These are phyloP conservation scores for Solanum piurae DNA, from an alignment of 257 asterid genomes.

Conservation along the genomic window DNA sequence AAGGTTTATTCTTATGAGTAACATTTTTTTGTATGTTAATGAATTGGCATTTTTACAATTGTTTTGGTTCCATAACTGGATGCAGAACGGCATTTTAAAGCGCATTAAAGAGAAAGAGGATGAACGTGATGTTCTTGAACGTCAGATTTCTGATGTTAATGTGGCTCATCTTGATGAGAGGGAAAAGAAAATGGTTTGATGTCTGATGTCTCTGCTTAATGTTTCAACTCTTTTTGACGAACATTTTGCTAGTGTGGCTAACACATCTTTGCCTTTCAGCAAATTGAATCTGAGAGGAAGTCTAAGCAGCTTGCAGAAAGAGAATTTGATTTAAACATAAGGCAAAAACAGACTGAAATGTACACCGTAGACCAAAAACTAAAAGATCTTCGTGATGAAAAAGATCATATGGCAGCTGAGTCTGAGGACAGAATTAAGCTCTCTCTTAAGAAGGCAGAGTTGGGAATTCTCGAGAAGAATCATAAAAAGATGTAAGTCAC, in stretches of 20 bases:
- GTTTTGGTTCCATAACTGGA: slow-evolving; percentile 4
- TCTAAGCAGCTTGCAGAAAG: slow-evolving; percentile 45
- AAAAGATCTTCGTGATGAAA: slow-evolving; percentile 42
- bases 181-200: slow-evolving; percentile 59
- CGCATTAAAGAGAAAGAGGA: slow-evolving; percentile 50
- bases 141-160: slow-evolving; percentile 42
- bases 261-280: slow-evolving; percentile 34
- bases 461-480: slow-evolving; percentile 69
- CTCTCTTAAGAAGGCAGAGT: slow-evolving; percentile 58
- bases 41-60: slow-evolving; percentile 3
- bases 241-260: slow-evolving; percentile 2
- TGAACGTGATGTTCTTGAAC: slow-evolving; percentile 60
- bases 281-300: slow-evolving; percentile 60
- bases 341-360: slow-evolving; percentile 45
- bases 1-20: slow-evolving; percentile 38
- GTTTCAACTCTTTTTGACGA: not conserved
- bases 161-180: slow-evolving; percentile 60
- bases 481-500: slow-evolving; percentile 38
- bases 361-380: slow-evolving; percentile 51
- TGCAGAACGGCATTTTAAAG: slow-evolving; percentile 43
- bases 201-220: slow-evolving; percentile 7
- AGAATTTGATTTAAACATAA: slow-evolving; percentile 33
- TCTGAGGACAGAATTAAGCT: slow-evolving; percentile 72
- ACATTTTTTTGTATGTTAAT: not conserved
- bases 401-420: slow-evolving; percentile 65